Evolutionary conservation across 2,329 filamentous ascomycete genomes (phyloP).

Genomic region (Alternaria triticimaculans): DNA sequence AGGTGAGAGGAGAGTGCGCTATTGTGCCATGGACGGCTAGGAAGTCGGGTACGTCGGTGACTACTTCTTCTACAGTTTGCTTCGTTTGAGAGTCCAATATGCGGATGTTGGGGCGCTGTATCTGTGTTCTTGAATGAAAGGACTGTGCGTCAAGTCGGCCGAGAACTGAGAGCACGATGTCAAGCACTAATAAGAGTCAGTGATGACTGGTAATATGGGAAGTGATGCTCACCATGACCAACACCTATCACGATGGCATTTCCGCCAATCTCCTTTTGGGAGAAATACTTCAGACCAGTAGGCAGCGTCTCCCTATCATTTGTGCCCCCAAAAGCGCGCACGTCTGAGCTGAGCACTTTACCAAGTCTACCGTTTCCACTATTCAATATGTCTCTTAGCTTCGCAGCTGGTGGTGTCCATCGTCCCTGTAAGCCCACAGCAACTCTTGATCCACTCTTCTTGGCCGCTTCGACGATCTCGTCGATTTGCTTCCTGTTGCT

Average conservation of each 20-base stretch:
- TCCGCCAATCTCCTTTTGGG: slow-evolving; percentile 19
- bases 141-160: slow-evolving; percentile 21
- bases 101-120: slow-evolving; percentile 1
- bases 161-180: slow-evolving; percentile 26
- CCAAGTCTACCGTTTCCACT: slow-evolving; percentile 50
- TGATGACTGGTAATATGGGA: background rate
- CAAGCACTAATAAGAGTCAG: slow-evolving; percentile 4
- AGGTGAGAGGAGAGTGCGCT: background rate
- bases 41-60: slow-evolving; percentile 55
- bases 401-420: slow-evolving; percentile 48
- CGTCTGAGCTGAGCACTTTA: slow-evolving; percentile 47
- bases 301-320: slow-evolving; percentile 24
- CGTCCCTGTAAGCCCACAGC: slow-evolving; percentile 58
- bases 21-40: slow-evolving; percentile 48
- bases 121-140: slow-evolving; percentile 12
- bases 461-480: slow-evolving; percentile 51
- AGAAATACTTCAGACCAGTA: slow-evolving; percentile 19
- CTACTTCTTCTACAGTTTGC: background rate
- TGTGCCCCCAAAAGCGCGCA: slow-evolving; percentile 26
- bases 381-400: slow-evolving; percentile 51
- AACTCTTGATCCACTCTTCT: slow-evolving; percentile 50
- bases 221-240: slow-evolving; percentile 37
- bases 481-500: slow-evolving; percentile 48
- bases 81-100: background rate
- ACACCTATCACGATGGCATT: slow-evolving; percentile 24